Evolutionary conservation across 108 stramenopile genomes (phyloP), one percentile per base, ranked within the genome.

Genomic region (Parmales sp.): DNA sequence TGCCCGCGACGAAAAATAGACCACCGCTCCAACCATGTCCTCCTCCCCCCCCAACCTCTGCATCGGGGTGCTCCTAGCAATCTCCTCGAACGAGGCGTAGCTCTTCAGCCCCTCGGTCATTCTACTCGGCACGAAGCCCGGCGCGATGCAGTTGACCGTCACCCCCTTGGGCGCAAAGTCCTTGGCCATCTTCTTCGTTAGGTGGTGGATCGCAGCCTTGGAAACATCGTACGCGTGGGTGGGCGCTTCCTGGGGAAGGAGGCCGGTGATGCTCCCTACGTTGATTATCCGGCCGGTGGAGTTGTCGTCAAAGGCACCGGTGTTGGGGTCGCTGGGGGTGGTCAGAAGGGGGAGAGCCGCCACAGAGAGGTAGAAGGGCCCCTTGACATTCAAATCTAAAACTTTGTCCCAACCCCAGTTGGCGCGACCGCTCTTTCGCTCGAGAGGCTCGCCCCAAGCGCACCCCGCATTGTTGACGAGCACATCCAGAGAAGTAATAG

Each of bases 371-470:
- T 91, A 91, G 66, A 94, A 96, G 39, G 89, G 67, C n/a, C 89
- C 88, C 72, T 92, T 92, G 65, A 96, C 89, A 72, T 96, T 96
- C 72, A 95, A 66, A 74, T 92, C 91, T 36, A 93, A 43, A 7
- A 92, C 90, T 64, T 90, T 91, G 65, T 94, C 92, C 77, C 88
- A 94, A 38, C 95, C 95, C 95, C 95, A 96, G 69, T 90, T 91
- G 69, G 85, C 79, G 38, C 74, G 85, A 20, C 90, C 89, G 36
- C 82, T 83, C 60, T 88, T 84, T 29, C 90, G 77, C 34, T 88
- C 84, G 49, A 80, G 29, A 1, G 81, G 82, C 70, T 86, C 86
- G 20, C 87, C 74, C 70, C 68, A 49, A 0, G 64, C 54, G 2
- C 68, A 64, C 0, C 83, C 88, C 3, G 83, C 88, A 69, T 95